Conservation (phyloP, 768 basidiomycete genomes). For the Amanita phalloides region DNA sequence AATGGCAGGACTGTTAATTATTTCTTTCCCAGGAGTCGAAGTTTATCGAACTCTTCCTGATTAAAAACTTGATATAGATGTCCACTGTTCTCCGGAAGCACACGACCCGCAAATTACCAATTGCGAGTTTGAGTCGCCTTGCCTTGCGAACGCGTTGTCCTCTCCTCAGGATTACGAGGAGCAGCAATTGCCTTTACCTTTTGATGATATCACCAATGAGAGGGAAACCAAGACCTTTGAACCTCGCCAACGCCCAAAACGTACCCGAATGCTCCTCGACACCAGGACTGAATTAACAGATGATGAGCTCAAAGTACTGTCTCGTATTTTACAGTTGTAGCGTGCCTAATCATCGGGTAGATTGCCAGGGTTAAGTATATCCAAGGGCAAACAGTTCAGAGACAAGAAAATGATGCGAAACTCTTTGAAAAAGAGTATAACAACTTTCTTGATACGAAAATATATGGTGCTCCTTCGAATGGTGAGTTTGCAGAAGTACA, state of each 20-base stretch:
- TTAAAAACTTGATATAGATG: not conserved
- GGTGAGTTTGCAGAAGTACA: conserved; percentile 30
- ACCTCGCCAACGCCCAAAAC: conserved; percentile 19
- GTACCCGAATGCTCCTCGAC: conserved; percentile 55
- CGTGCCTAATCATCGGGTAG: not conserved
- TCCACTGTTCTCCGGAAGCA: not conserved
- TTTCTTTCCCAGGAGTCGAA: not conserved
- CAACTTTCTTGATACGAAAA: conserved; percentile 45
- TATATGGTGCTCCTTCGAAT: conserved; percentile 56
- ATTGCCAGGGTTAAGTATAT: conserved; percentile 49
- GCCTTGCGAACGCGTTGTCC: not conserved
- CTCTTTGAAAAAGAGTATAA: conserved; percentile 43
- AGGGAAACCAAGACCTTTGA: not conserved
- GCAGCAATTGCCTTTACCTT: conserved; percentile 8
- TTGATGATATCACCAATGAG: conserved; percentile 2
- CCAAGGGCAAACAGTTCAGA: conserved; percentile 44
- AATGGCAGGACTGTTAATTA: not conserved
- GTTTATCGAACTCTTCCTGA: too few species aligned
- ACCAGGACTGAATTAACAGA: conserved; percentile 72
- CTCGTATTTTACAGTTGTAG: not conserved
- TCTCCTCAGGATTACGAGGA: not conserved
- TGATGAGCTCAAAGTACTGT: conserved; percentile 60
- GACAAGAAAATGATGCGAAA: conserved; percentile 40
- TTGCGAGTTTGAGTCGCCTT: not conserved
- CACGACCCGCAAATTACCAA: not conserved